Percentiles rank a stretch among this genome's conserved stretches.
Evolutionary conservation across 495 filamentous ascomycete species (phyloP).

Genomic region (Letharia lupina): DNA sequence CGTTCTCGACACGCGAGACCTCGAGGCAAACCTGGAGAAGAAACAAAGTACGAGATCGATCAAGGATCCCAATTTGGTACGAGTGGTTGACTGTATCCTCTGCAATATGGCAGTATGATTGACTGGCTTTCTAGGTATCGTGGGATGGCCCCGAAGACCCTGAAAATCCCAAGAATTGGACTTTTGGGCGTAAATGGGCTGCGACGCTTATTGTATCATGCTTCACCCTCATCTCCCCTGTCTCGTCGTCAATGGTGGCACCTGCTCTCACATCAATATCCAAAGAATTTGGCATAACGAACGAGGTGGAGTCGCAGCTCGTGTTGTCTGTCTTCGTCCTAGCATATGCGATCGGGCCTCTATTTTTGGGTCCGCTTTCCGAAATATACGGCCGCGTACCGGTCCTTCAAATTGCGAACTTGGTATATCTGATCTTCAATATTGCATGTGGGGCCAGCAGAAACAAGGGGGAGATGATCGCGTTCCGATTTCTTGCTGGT

Average conservation of each 20-base stretch:
- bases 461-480: constrained; percentile 46
- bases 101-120: neutral
- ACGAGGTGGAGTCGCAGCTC: constrained; percentile 47
- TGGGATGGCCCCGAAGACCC: constrained; percentile 51
- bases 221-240: constrained; percentile 67
- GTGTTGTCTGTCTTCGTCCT: constrained; percentile 66
- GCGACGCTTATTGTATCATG: constrained; percentile 48
- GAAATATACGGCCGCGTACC: constrained; percentile 65
- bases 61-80: constrained; percentile 32
- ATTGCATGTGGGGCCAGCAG: constrained; percentile 45
- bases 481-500: constrained; percentile 49
- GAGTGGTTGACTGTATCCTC: neutral
- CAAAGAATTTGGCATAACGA: constrained; percentile 52
- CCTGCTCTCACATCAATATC: constrained; percentile 52
- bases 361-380: constrained; percentile 61
- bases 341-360: constrained; percentile 62
- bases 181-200: constrained; percentile 50
- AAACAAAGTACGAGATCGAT: constrained; percentile 25
- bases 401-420: constrained; percentile 53
- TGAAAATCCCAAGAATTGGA: constrained; percentile 55
- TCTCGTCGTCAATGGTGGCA: constrained; percentile 64
- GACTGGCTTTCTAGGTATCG: constrained; percentile 20
- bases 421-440: constrained; percentile 58
- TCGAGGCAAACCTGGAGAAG: constrained; percentile 25
- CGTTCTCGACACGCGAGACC: constrained; percentile 27